These are phyloP conservation scores for Pythium rishiriense DNA, from an alignment of 352 stramenopile species.

Conservation along the genomic window DNA sequence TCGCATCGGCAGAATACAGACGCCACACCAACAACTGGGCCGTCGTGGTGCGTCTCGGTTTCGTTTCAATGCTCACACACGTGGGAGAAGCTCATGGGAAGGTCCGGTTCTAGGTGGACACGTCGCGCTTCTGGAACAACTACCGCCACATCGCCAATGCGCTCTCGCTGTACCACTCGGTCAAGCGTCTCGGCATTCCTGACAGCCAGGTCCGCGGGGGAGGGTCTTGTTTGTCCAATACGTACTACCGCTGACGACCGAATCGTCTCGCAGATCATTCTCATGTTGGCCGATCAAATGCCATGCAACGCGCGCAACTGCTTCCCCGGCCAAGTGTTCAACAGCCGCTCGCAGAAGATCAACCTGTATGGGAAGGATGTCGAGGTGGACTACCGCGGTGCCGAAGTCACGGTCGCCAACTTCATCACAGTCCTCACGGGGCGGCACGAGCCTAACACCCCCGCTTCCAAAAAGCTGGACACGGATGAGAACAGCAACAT, in stretches of 20 bases:
- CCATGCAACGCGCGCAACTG: constrained; percentile 91
- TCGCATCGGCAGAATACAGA: constrained; percentile 40
- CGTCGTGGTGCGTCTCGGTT: constrained; percentile 56
- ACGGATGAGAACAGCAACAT: constrained; percentile 90
- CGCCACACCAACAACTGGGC: constrained; percentile 89
- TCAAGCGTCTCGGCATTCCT: constrained; percentile 91
- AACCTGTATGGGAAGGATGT: constrained; percentile 92
- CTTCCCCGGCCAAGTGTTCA: constrained; percentile 90
- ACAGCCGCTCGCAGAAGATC: constrained; percentile 88
- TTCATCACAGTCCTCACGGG: constrained; percentile 95
- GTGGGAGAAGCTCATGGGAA: neutral
- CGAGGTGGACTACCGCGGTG: constrained; percentile 94
- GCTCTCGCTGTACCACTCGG: constrained; percentile 93
- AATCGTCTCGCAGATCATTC: constrained; percentile 82
- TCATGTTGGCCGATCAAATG: constrained; percentile 97
- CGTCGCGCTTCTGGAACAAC: constrained; percentile 97
- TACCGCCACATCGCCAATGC: constrained; percentile 96
- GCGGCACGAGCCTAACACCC: constrained; percentile 84
- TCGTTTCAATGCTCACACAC: neutral
- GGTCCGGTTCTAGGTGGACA: constrained; percentile 71
- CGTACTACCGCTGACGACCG: too few species aligned
- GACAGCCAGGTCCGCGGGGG: constrained; percentile 85
- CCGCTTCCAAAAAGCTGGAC: constrained; percentile 87
- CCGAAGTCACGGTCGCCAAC: constrained; percentile 96
- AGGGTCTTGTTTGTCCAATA: too few species aligned